Evolutionary conservation across 2,329 filamentous ascomycete species (phyloP).

Genomic region (Aspergillus carbonarius): DNA sequence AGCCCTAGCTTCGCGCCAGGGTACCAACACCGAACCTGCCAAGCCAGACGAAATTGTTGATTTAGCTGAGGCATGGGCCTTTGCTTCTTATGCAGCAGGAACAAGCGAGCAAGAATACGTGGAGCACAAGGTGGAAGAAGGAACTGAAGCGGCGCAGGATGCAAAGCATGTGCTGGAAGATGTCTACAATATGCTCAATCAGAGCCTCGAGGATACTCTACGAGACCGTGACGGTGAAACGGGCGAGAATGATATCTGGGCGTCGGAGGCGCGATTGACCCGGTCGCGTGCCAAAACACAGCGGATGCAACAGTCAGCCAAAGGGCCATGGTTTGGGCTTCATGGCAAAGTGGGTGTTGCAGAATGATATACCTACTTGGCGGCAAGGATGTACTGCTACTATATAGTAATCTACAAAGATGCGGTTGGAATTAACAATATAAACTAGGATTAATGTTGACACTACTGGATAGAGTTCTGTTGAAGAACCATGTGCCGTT

Average conservation of each 20-base stretch:
- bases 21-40: conserved; percentile 15
- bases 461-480: neutral
- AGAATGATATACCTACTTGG: conserved; percentile 8
- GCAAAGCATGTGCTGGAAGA: conserved; percentile 31
- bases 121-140: conserved; percentile 32
- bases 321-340: conserved; percentile 39
- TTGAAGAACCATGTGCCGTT: neutral
- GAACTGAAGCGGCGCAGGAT: conserved; percentile 31
- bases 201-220: conserved; percentile 30
- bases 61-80: conserved; percentile 42
- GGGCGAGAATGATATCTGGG: conserved; percentile 32
- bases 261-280: conserved; percentile 28
- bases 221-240: conserved; percentile 15
- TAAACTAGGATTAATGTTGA: neutral
- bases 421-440: neutral
- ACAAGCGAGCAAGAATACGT: conserved; percentile 33
- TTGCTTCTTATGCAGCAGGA: conserved; percentile 38
- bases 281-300: conserved; percentile 17
- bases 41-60: conserved; percentile 33
- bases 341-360: conserved; percentile 35
- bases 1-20: conserved; percentile 25
- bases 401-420: neutral
- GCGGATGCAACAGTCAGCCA: conserved; percentile 25
- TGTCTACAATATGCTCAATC: conserved; percentile 36
- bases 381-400: neutral